These are phyloP conservation scores for Wickerhamomyces alni DNA, from an alignment of 805 yeast species.

Conservation along the genomic window DNA sequence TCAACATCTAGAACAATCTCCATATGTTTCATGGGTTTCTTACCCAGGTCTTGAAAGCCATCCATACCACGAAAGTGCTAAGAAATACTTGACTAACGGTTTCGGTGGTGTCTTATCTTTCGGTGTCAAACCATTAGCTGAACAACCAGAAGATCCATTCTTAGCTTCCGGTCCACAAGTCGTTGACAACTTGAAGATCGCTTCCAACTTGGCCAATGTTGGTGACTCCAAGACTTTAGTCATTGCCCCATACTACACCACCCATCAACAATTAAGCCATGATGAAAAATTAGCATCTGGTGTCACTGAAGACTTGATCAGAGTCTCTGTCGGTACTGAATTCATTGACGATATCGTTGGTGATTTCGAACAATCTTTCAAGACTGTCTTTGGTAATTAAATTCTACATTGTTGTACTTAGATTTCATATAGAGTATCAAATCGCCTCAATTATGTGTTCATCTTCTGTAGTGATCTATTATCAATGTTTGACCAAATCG, in stretches of 20 bases:
- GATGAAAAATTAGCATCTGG: constrained; percentile 80
- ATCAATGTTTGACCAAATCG: too few species aligned
- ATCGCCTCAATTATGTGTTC: too few species aligned
- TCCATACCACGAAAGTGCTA: constrained; percentile 73
- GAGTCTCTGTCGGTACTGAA: constrained; percentile 90
- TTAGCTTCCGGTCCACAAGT: constrained; percentile 75
- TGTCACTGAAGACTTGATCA: constrained; percentile 81
- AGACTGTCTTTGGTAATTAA: constrained; percentile 39
- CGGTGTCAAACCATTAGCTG: constrained; percentile 69
- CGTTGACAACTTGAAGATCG: constrained; percentile 77
- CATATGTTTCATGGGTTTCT: constrained; percentile 82
- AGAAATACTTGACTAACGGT: constrained; percentile 74
- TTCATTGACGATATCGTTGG: constrained; percentile 84
- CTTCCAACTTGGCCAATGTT: constrained; percentile 91
- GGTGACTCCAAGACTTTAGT: constrained; percentile 96
- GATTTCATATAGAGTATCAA: too few species aligned
- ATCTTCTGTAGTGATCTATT: too few species aligned
- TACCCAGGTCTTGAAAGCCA: constrained; percentile 84
- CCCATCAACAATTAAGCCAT: constrained; percentile 85
- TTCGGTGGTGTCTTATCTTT: constrained; percentile 87
- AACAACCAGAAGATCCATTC: constrained; percentile 52
- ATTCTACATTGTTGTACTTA: background rate
- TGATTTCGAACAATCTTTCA: constrained; percentile 85
- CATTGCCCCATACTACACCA: constrained; percentile 93
- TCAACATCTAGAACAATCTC: constrained; percentile 61